Base-by-base conservation (phyloP, 768 basidiomycete genomes). In the Amanita phalloides region DNA sequence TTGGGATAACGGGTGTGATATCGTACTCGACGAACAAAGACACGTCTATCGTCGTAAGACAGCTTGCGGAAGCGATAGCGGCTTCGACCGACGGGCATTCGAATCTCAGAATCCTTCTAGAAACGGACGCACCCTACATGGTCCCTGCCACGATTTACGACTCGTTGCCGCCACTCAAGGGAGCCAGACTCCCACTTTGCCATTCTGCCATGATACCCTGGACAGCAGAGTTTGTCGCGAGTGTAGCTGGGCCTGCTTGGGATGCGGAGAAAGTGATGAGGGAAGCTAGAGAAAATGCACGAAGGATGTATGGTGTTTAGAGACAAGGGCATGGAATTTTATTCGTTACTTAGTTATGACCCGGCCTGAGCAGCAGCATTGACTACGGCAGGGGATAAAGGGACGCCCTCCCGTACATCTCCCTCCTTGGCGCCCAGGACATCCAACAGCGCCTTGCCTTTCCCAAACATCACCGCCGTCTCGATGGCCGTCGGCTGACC, bases 91-190 rank as follows among this genome's bases (percentile, higher is more conserved):
- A 55, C 3, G 54, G 58, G 9, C 63, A 64, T n/a, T 3, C 13
- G 8, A 39, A 9, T 32, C 46, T 50, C 6, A 72, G 78, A 37
- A 78, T 84, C 44, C 64, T 91, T 0, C 72, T 92, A 2, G 90
- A 93, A 65, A 90, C 90, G 0, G 90, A 93, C 56, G 89, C 88
- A 3, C 90, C 90, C 0, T 93, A 76, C 68, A 92, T 93, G 90
- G 74, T 85, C 0, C 90, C 90, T 0, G 70, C 78, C 0, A 91
- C 86, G 53, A 62, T 92, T 14, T 89, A 88, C 59, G 62, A 66
- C 2, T 69, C 80, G 0, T 64, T 88, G 0, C 71, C 76, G 1
- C 64, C 58, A 0, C 63, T 75, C 20, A 80, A 79, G 56, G 80
- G 82, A 2, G 77, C 76, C 56, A 72, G 75, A 56, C 64, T 91